Conservation (phyloP, 129 eudicot species). For the Flaveria bidentis region DNA sequence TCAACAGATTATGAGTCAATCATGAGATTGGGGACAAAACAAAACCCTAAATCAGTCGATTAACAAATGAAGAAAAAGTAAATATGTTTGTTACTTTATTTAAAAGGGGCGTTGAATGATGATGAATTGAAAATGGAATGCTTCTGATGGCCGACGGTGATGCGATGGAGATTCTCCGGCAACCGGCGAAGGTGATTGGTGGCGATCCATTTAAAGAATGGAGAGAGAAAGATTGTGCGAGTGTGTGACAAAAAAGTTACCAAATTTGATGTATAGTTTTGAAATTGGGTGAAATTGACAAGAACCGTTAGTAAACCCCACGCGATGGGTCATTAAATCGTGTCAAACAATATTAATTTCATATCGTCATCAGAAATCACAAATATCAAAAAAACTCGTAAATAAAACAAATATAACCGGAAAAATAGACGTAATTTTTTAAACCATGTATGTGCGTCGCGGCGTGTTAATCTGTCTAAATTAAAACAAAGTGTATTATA, state of each 20-base stretch:
- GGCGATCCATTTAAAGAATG: constrained; percentile 38
- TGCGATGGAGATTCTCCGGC: constrained; percentile 32
- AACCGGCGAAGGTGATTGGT: constrained; percentile 33
- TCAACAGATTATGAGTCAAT: constrained; percentile 5
- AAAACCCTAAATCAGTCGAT: constrained; percentile 30
- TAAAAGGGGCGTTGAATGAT: constrained; percentile 11
- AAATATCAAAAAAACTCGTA: too few relatives aligned
- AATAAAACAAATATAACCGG: too few relatives aligned
- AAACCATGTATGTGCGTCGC: too few relatives aligned
- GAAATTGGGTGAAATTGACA: too few relatives aligned
- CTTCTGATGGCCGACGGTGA: constrained; percentile 21
- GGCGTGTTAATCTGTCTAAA: too few relatives aligned
- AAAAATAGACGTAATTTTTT: too few relatives aligned
- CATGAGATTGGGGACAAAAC: background rate
- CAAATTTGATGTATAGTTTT: constrained; percentile 14
- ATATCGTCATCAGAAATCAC: too few relatives aligned
- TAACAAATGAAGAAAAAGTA: background rate
- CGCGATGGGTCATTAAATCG: too few relatives aligned
- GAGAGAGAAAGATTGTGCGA: constrained; percentile 26
- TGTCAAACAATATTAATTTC: too few relatives aligned
- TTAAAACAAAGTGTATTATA: too few relatives aligned
- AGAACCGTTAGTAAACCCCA: too few relatives aligned
- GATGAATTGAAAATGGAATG: constrained; percentile 1
- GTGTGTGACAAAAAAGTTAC: constrained; percentile 19
- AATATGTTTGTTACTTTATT: background rate